Evolutionary conservation across 139 green algal species (phyloP).

Genomic region (Trebouxia sp.): DNA sequence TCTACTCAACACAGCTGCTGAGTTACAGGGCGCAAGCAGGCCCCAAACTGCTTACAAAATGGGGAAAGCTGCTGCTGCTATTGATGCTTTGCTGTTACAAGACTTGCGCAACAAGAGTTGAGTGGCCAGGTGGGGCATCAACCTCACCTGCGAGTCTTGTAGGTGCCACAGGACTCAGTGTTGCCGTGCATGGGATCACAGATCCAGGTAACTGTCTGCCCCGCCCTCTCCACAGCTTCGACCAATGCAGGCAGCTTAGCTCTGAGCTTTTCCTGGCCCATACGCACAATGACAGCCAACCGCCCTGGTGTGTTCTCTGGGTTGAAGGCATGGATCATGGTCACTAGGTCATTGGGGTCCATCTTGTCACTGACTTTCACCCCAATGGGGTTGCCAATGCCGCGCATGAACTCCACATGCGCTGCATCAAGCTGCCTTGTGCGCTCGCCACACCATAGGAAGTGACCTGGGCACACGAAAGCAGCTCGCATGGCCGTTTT

Average conservation of each 20-base stretch:
- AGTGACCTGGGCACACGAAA: slow-evolving; percentile 76
- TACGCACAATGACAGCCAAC: slow-evolving; percentile 93
- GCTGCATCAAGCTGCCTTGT: slow-evolving; percentile 97
- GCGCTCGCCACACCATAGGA: slow-evolving; percentile 98
- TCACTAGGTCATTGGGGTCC: slow-evolving; percentile 87
- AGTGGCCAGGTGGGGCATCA: not conserved
- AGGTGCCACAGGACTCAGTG: slow-evolving; percentile 89
- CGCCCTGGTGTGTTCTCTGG: slow-evolving; percentile 92
- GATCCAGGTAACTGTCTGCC: slow-evolving; percentile 94
- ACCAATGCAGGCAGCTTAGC: slow-evolving; percentile 79
- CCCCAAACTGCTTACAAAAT: too few relatives aligned
- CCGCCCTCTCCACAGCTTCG: slow-evolving; percentile 60
- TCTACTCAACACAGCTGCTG: too few relatives aligned
- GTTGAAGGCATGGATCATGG: slow-evolving; percentile 89
- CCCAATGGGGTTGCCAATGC: slow-evolving; percentile 94
- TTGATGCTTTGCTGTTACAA: not conserved
- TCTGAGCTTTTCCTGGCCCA: slow-evolving; percentile 91
- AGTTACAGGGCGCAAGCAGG: too few relatives aligned
- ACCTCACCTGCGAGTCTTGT: slow-evolving; percentile 85
- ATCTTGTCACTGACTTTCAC: slow-evolving; percentile 98
- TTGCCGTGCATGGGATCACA: slow-evolving; percentile 99
- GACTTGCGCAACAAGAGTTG: not conserved
- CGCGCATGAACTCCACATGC: slow-evolving; percentile 96
- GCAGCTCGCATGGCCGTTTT: too few relatives aligned
- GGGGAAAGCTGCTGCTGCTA: too few relatives aligned